Conservation (phyloP, 805 yeast genomes). For the Ogataea minuta region DNA sequence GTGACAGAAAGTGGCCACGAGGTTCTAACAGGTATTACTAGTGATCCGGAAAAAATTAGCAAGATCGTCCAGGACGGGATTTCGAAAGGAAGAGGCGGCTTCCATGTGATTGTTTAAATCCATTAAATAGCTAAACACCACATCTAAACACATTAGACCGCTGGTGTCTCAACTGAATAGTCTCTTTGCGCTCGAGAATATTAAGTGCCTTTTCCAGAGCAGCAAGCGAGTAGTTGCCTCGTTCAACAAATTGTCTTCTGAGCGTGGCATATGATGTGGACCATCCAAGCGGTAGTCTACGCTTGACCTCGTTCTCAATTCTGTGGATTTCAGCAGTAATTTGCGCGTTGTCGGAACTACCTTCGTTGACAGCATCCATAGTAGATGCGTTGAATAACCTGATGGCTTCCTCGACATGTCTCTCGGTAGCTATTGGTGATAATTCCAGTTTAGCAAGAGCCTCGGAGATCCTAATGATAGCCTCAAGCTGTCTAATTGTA, state of each 20-base stretch:
- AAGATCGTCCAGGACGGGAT: slow-evolving; percentile 72
- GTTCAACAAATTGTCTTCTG: slow-evolving; percentile 75
- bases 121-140: slow-evolving; percentile 43
- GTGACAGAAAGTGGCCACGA: slow-evolving; percentile 77
- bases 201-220: slow-evolving; percentile 82
- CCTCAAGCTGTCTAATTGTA: slow-evolving; percentile 96
- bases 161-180: slow-evolving; percentile 85
- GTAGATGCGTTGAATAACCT: slow-evolving; percentile 94
- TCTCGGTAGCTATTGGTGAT: slow-evolving; percentile 78
- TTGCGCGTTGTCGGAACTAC: slow-evolving; percentile 51
- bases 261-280: slow-evolving; percentile 84
- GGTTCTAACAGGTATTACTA: slow-evolving; percentile 77
- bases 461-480: slow-evolving; percentile 93
- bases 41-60: slow-evolving; percentile 80
- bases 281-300: slow-evolving; percentile 95
- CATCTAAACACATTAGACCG: slow-evolving; percentile 76
- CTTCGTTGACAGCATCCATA: slow-evolving; percentile 76
- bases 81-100: slow-evolving; percentile 56
- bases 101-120: slow-evolving; percentile 46
- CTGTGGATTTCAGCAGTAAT: slow-evolving; percentile 67
- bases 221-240: slow-evolving; percentile 53
- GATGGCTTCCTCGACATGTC: slow-evolving; percentile 94
- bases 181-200: slow-evolving; percentile 81
- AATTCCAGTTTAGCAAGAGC: slow-evolving; percentile 84
- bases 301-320: slow-evolving; percentile 81